A percentile compares a stretch with the other conserved stretches of the same genome.
These are phyloP conservation scores for Apiotrichum veenhuisii DNA, from an alignment of 1,284 basidiomycete species.

Conservation along the genomic window DNA sequence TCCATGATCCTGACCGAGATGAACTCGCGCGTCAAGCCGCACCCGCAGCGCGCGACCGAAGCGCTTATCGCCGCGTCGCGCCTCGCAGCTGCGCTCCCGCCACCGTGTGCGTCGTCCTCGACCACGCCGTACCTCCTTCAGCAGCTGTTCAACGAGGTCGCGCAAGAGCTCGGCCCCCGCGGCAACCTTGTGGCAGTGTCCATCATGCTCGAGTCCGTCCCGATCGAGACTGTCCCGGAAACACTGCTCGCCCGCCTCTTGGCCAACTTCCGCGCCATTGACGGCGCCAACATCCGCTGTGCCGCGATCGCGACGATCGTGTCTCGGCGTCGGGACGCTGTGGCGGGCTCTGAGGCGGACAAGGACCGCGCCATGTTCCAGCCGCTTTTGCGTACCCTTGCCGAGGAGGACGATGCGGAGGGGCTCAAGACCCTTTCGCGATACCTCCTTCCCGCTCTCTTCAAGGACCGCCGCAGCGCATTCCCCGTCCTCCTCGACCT, in stretches of 20 bases:
- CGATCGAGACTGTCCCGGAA: conserved; percentile 15
- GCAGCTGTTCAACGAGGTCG: conserved; percentile 25
- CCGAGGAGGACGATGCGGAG: conserved; percentile 2
- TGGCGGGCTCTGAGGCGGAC: background rate
- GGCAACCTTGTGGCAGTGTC: conserved; percentile 22
- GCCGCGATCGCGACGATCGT: conserved; percentile 28
- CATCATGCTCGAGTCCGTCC: conserved; percentile 24
- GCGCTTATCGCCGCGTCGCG: conserved; percentile 20
- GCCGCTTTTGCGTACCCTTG: conserved; percentile 27
- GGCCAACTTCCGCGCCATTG: conserved; percentile 22
- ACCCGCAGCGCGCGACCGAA: conserved; percentile 29
- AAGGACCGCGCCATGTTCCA: conserved; percentile 17
- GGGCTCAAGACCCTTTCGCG: conserved; percentile 11
- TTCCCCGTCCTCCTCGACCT: conserved; percentile 20
- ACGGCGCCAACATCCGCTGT: conserved; percentile 24
- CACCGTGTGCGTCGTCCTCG: conserved; percentile 6
- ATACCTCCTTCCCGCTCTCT: conserved; percentile 36
- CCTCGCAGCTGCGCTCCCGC: conserved; percentile 14
- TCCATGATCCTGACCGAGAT: conserved; percentile 22
- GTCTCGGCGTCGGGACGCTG: background rate
- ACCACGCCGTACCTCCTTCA: conserved; percentile 20
- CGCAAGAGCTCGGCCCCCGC: conserved; percentile 15
- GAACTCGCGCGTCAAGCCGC: conserved; percentile 24
- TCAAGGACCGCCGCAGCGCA: conserved; percentile 17
- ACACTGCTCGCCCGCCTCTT: conserved; percentile 23